These are phyloP conservation scores for Austroboletus eburneus DNA, from an alignment of 768 basidiomycete genomes.

Conservation along the genomic window DNA sequence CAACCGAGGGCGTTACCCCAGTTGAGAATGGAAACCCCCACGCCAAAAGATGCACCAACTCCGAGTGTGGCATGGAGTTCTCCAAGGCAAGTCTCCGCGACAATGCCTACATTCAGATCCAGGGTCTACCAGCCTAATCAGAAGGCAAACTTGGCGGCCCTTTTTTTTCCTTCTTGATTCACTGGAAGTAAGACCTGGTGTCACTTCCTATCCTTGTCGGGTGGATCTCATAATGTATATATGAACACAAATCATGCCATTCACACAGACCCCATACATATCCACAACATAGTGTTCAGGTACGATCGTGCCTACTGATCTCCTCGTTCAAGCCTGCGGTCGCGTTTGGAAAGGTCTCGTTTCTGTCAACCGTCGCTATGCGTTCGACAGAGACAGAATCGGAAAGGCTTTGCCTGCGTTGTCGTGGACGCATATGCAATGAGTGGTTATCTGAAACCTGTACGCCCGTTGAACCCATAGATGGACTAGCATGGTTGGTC, in stretches of 20 bases:
- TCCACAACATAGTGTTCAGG: slow-evolving; percentile 16
- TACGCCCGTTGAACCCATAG: slow-evolving; percentile 13
- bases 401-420: slow-evolving; percentile 59
- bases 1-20: slow-evolving; percentile 1
- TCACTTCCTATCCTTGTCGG: slow-evolving; percentile 9
- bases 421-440: slow-evolving; percentile 47
- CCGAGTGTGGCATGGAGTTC: slow-evolving; percentile 38
- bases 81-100: slow-evolving; percentile 38
- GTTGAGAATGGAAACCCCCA: slow-evolving; percentile 12
- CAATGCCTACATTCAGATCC: slow-evolving; percentile 40
- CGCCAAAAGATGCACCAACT: slow-evolving; percentile 36
- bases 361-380: slow-evolving; percentile 54
- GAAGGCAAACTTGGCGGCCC: background rate
- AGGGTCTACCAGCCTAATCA: slow-evolving; percentile 33
- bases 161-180: background rate
- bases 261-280: slow-evolving; percentile 17
- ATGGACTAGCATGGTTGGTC: slow-evolving; percentile 8
- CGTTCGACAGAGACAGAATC: slow-evolving; percentile 60
- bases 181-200: slow-evolving; percentile 19
- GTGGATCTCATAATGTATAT: slow-evolving; percentile 29
- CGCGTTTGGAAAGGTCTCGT: slow-evolving; percentile 56
- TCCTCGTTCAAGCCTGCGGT: slow-evolving; percentile 70
- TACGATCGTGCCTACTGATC: slow-evolving; percentile 35
- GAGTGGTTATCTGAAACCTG: slow-evolving; percentile 35
- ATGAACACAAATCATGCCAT: slow-evolving; percentile 21